Percentiles rank a stretch among this genome's conserved stretches.
phyloP scores from a whole-genome alignment of 73 alveolate genomes.

The Stentor coeruleus region DNA sequence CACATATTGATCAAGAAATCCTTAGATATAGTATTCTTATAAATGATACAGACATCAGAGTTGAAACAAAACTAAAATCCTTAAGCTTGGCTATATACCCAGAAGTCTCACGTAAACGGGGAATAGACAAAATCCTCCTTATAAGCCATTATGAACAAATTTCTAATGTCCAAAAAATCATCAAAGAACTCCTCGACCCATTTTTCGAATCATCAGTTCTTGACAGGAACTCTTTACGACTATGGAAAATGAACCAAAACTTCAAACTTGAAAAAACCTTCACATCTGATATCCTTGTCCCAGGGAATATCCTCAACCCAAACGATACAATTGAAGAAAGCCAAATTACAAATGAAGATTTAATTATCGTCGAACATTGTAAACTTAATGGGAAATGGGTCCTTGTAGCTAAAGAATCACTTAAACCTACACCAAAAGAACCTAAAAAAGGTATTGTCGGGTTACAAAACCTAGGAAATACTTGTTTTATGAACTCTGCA shows the following conservation, averaged over 20 bases:
- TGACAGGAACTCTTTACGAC: background rate
- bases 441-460: constrained; percentile 40
- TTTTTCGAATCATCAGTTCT: background rate
- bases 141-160: background rate
- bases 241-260: background rate
- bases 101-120: background rate
- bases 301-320: background rate
- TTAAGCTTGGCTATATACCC: background rate
- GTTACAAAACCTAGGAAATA: constrained; percentile 92
- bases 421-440: background rate
- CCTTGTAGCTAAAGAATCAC: background rate
- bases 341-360: background rate
- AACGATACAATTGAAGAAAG: background rate
- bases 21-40: background rate
- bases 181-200: background rate
- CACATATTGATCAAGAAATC: background rate
- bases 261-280: background rate
- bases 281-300: background rate
- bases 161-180: background rate
- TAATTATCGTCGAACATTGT: background rate
- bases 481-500: constrained; percentile 99
- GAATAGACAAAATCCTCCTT: background rate
- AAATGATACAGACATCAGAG: background rate
- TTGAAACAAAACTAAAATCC: background rate
- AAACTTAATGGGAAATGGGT: background rate